A percentile compares a stretch with the other conserved stretches of the same genome.
Evolutionary conservation across 148 eudicot genomes (phyloP).

Genomic region (Euryodendron excelsum): DNA sequence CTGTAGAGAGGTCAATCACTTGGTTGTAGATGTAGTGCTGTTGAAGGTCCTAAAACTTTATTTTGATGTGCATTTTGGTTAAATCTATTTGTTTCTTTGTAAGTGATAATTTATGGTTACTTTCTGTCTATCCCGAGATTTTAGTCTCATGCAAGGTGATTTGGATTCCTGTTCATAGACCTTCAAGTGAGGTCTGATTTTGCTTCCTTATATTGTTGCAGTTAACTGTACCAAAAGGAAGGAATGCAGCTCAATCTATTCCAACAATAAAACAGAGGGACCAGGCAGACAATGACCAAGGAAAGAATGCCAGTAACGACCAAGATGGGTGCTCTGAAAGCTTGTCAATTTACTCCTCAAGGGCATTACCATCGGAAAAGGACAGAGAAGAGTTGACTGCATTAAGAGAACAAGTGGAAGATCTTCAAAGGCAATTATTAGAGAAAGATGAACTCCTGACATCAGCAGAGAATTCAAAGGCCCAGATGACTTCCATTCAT

Average conservation of each 20-base stretch:
- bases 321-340: conserved; percentile 44
- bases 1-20: background rate
- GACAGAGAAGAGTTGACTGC: conserved; percentile 66
- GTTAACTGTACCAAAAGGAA: conserved; percentile 45
- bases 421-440: conserved; percentile 54
- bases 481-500: conserved; percentile 39
- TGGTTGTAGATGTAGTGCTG: background rate
- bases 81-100: conserved; percentile 6
- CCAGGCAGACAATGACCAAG: conserved; percentile 42
- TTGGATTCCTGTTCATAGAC: conserved; percentile 1
- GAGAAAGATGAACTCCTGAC: conserved; percentile 79
- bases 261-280: conserved; percentile 54
- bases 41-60: background rate
- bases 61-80: background rate
- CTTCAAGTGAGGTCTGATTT: conserved; percentile 1
- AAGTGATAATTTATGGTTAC: background rate
- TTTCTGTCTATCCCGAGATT: background rate
- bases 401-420: conserved; percentile 69
- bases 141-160: background rate
- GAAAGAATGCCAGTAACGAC: conserved; percentile 33
- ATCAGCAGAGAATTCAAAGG: conserved; percentile 56
- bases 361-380: conserved; percentile 45
- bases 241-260: conserved; percentile 56
- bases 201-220: conserved; percentile 27
- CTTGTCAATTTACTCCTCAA: conserved; percentile 43